These are phyloP conservation scores for Quercus engelmannii DNA, from an alignment of 306 rosid genomes.

Conservation along the genomic window DNA sequence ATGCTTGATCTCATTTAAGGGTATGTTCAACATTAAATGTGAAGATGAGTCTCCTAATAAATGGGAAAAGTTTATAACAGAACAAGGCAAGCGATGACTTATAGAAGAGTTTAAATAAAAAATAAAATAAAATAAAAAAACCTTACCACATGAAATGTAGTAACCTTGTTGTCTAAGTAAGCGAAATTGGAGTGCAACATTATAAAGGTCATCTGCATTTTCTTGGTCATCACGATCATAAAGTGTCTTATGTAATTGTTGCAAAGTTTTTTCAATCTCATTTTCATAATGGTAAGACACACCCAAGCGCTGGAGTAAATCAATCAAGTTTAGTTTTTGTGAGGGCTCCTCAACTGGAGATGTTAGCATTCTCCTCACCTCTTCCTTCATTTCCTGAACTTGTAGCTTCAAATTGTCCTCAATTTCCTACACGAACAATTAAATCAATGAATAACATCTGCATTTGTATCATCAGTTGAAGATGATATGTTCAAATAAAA, in stretches of 20 bases:
- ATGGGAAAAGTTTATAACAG: too few relatives aligned
- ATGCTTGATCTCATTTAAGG: too few relatives aligned
- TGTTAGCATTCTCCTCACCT: slow-evolving; percentile 9
- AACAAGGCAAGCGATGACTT: background rate
- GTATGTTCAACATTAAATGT: too few relatives aligned
- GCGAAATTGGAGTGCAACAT: slow-evolving; percentile 36
- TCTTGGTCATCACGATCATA: background rate
- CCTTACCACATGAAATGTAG: slow-evolving; percentile 22
- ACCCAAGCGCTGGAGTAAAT: slow-evolving; percentile 36
- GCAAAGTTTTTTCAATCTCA: slow-evolving; percentile 22
- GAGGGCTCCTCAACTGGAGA: background rate
- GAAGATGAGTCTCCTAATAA: too few relatives aligned
- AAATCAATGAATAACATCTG: too few relatives aligned
- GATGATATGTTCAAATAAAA: background rate
- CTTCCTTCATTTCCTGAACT: slow-evolving; percentile 13
- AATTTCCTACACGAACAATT: background rate
- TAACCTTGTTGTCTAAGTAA: slow-evolving; percentile 39
- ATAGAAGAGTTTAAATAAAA: background rate
- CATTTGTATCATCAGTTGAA: too few relatives aligned
- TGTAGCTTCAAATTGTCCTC: background rate
- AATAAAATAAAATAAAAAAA: background rate
- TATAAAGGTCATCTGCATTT: slow-evolving; percentile 10
- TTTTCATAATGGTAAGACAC: slow-evolving; percentile 29
- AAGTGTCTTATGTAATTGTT: background rate
- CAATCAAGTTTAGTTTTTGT: slow-evolving; percentile 10